phyloP scores from a whole-genome alignment of 805 yeast genomes.

The Limtongozyma cylindracea region DNA sequence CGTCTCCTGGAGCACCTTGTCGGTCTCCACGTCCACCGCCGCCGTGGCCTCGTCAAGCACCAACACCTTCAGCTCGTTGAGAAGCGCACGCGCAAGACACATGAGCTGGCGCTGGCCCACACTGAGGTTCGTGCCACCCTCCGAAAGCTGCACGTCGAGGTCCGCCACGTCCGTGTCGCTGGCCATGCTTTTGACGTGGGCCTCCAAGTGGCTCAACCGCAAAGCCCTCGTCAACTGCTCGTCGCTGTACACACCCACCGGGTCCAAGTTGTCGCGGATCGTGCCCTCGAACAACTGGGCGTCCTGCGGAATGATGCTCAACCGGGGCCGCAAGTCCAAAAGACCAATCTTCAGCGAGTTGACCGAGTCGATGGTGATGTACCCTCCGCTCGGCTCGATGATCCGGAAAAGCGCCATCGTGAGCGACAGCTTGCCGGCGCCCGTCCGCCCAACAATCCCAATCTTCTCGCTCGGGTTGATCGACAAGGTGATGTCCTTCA shows the following conservation, averaged over 20 bases:
- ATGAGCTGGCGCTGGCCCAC: conserved; percentile 30
- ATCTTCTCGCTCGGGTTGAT: conserved; percentile 14
- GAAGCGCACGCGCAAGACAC: conserved; percentile 61
- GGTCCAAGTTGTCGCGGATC: conserved; percentile 14
- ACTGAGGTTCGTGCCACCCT: conserved; percentile 22
- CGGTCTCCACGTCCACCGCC: conserved; percentile 74
- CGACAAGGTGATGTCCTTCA: conserved; percentile 11
- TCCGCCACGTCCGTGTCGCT: conserved; percentile 7
- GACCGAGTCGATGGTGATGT: conserved; percentile 10
- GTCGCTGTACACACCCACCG: conserved; percentile 10
- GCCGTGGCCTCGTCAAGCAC: conserved; percentile 77
- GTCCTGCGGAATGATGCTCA: conserved; percentile 19
- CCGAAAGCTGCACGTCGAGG: conserved; percentile 11
- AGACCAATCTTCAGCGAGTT: conserved; percentile 12
- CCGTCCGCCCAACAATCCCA: conserved; percentile 20
- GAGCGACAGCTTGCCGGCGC: conserved; percentile 19
- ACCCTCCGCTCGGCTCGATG: conserved; percentile 12
- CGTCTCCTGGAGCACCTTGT: conserved; percentile 51
- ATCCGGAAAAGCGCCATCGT: conserved; percentile 17
- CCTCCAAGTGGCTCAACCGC: conserved; percentile 15
- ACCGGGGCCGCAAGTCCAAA: conserved; percentile 14
- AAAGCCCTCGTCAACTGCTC: conserved; percentile 16
- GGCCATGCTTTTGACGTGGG: conserved; percentile 13
- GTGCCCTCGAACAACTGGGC: conserved; percentile 19
- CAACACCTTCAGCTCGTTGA: conserved; percentile 30